Percentiles rank a stretch among this genome's conserved stretches.
Conservation (phyloP, 2,329 filamentous ascomycete species). For the Hypoxylon sp. region DNA sequence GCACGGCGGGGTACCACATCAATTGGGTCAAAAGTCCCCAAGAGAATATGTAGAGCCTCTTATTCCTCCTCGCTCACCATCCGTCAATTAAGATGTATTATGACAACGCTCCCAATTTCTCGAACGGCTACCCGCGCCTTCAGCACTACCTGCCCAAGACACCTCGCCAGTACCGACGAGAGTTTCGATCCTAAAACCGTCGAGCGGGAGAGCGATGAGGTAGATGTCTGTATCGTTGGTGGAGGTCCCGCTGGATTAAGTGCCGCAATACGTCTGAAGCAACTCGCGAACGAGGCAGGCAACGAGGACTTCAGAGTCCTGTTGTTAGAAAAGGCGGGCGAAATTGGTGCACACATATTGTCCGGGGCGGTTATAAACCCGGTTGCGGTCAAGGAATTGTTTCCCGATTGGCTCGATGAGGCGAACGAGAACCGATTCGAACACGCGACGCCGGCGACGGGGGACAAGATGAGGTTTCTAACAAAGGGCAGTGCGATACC, state of each 20-base stretch:
- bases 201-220: conserved; percentile 91
- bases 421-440: conserved; percentile 91
- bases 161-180: conserved; percentile 61
- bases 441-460: conserved; percentile 84
- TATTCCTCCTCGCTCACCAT: conserved; percentile 44
- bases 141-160: conserved; percentile 55
- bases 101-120: conserved; percentile 33
- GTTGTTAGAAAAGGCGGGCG: conserved; percentile 93
- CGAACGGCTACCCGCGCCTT: conserved; percentile 54
- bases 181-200: conserved; percentile 76
- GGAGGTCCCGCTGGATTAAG: conserved; percentile 94
- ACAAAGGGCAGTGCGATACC: conserved; percentile 85
- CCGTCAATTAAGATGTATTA: conserved; percentile 39
- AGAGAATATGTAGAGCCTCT: conserved; percentile 41
- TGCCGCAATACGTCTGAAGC: conserved; percentile 94
- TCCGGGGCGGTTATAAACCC: conserved; percentile 97
- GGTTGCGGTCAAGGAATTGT: conserved; percentile 86
- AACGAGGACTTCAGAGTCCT: conserved; percentile 97
- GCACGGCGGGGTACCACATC: conserved; percentile 49
- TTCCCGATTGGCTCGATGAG: conserved; percentile 94
- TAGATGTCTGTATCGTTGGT: conserved; percentile 97
- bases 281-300: conserved; percentile 92
- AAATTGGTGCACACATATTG: conserved; percentile 93
- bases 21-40: conserved; percentile 41
- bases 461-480: conserved; percentile 93